phyloP scores from a whole-genome alignment of 108 stramenopile species.

The Nitzschia sp. region DNA sequence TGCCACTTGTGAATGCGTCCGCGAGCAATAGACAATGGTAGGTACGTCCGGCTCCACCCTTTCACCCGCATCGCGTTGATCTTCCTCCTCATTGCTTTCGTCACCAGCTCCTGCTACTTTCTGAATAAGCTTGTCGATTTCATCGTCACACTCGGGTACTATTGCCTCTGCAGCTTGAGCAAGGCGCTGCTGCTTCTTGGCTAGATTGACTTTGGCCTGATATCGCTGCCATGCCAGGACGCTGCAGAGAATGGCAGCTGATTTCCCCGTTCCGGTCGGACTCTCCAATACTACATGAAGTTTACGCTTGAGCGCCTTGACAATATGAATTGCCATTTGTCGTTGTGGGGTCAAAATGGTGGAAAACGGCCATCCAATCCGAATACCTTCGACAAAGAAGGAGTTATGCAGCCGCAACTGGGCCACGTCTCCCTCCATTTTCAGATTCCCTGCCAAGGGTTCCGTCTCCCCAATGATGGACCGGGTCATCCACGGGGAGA shows the following conservation, averaged over 20 bases:
- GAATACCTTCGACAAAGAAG: conserved; percentile 65
- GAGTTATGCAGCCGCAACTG: conserved; percentile 48
- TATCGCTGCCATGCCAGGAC: conserved; percentile 79
- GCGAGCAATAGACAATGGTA: conserved; percentile 87
- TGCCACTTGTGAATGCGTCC: conserved; percentile 92
- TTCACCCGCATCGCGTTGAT: not conserved
- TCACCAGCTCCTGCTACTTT: not conserved
- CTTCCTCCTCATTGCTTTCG: not conserved
- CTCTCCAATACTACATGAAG: conserved; percentile 75
- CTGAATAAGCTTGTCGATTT: not conserved
- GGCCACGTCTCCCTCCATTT: conserved; percentile 74
- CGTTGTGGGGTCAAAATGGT: conserved; percentile 67
- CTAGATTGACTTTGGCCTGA: conserved; percentile 16
- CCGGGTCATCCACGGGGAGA: not conserved
- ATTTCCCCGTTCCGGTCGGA: conserved; percentile 85
- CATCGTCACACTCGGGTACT: not conserved
- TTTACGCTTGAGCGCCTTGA: conserved; percentile 64
- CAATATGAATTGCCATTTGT: conserved; percentile 77
- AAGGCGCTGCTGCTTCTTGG: not conserved
- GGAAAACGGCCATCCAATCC: conserved; percentile 79
- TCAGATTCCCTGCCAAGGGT: conserved; percentile 6
- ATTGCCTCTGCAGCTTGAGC: not conserved
- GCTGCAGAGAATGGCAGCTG: conserved; percentile 73
- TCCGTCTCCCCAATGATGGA: not conserved
- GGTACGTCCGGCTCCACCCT: conserved; percentile 6